Percentiles rank a stretch among this genome's conserved stretches.
phyloP scores from a whole-genome alignment of 331 rosid species.

The Quercus phellos region DNA sequence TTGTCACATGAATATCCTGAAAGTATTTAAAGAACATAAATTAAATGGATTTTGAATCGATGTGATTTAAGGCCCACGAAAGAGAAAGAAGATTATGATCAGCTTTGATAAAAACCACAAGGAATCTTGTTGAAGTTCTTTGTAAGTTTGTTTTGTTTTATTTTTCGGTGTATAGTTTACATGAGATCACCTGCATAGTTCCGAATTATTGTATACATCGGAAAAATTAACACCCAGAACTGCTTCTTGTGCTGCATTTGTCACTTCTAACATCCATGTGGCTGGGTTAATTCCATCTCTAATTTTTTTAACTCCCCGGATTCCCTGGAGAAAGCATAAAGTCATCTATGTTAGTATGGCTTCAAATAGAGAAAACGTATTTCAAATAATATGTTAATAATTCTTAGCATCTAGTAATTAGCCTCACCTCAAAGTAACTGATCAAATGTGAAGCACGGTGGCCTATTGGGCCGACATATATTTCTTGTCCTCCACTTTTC shows the following conservation, averaged over 20 bases:
- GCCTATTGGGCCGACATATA: conserved; percentile 77
- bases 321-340: conserved; percentile 37
- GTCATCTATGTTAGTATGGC: background rate
- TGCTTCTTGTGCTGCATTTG: conserved; percentile 55
- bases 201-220: conserved; percentile 48
- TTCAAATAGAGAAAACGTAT: background rate
- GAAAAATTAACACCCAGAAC: conserved; percentile 49
- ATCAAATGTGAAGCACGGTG: conserved; percentile 54
- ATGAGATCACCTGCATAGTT: conserved; percentile 38
- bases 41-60: too few relatives aligned
- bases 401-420: background rate
- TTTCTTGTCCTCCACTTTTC: conserved; percentile 79
- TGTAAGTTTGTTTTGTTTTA: too few relatives aligned
- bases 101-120: background rate
- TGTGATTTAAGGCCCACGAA: too few relatives aligned
- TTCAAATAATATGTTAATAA: too few relatives aligned
- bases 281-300: conserved; percentile 64
- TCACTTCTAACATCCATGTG: conserved; percentile 79
- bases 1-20: too few relatives aligned
- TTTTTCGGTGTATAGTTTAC: too few relatives aligned
- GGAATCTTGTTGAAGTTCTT: background rate
- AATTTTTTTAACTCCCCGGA: conserved; percentile 52
- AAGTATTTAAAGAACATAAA: too few relatives aligned
- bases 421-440: conserved; percentile 64
- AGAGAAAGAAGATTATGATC: too few relatives aligned